Evolutionary conservation across 768 basidiomycete species (phyloP), one percentile per base, ranked within the genome.

Genomic region (Suillus hirtellus): DNA sequence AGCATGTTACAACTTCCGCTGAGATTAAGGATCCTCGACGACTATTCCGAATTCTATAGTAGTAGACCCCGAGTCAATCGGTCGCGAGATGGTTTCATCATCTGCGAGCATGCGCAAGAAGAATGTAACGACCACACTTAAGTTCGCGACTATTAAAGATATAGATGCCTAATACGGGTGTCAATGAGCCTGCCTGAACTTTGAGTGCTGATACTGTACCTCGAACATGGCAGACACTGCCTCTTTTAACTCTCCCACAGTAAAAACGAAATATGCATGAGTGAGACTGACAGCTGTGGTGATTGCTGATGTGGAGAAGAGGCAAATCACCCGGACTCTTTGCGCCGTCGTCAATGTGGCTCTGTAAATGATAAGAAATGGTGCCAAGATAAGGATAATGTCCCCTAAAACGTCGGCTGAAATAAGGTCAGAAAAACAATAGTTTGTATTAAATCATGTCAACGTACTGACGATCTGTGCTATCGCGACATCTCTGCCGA

Each of bases 401-500:
- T 52, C 50, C 17, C 50, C 50, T 17, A 52, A 10, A 52, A 52
- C 27, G 9, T 52, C 50, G 15, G 50, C 50, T 52, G 50, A 31
- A 65, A 59, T 2, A 53, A 60, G 35, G 70, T 52, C 50, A 52
- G 27, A 52, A 27, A 27, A 52, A 9, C 1, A 1, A 52, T 10
- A 9, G 17, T 17, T 52, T 17, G 9, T 31, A 52, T 34, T 31
- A 10, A 31, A 17, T 17, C 1, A 15, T 31, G 15, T 5, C 15
- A 8, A 52, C 50, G 4, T 17, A 52, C 50, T 52, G 27, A 52
- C 50, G 17, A 52, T 52, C 50, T 52, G 50, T 17, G 50, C 27
- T 52, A 52, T 31, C 9, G 50, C 50, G 9, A 52, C 50, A 31
- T 52, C 17, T 31, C 50, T 52, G 50, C 50, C 50, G 17, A 52